A percentile compares a stretch with the other conserved stretches of the same genome.
Conservation (phyloP, 257 asterid genomes). For the Marsdenia floribunda region DNA sequence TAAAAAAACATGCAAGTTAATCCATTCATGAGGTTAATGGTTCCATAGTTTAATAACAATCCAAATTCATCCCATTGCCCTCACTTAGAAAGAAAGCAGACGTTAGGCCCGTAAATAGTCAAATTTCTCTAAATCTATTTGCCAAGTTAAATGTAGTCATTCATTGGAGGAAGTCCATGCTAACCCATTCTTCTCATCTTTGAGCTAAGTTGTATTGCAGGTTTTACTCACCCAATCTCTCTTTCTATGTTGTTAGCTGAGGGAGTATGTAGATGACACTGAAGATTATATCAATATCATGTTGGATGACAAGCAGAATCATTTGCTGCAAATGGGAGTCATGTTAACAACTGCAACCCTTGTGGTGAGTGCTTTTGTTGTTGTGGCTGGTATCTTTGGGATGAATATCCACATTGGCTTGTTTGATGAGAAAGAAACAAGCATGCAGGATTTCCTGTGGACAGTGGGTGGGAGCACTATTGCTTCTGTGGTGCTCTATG, state of each 20-base stretch:
- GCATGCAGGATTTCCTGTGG: slow-evolving; percentile 53
- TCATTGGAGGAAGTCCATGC: background rate
- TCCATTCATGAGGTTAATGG: background rate
- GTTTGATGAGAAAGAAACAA: slow-evolving; percentile 28
- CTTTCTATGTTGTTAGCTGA: slow-evolving; percentile 36
- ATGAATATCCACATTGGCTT: slow-evolving; percentile 56
- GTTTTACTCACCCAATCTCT: slow-evolving; percentile 7
- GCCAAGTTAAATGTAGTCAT: background rate
- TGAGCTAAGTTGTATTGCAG: background rate
- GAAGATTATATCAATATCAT: slow-evolving; percentile 84
- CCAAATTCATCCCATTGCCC: background rate
- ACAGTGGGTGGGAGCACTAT: slow-evolving; percentile 53
- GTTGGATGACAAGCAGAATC: slow-evolving; percentile 88
- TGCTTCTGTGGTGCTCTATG: slow-evolving; percentile 40
- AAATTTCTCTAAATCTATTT: background rate
- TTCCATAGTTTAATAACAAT: background rate
- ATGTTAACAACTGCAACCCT: slow-evolving; percentile 62
- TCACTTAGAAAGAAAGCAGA: background rate
- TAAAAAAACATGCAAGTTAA: background rate
- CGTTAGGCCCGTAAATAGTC: background rate
- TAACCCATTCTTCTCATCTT: background rate
- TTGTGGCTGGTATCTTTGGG: slow-evolving; percentile 61
- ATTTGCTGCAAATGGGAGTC: slow-evolving; percentile 85
- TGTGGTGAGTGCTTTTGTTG: slow-evolving; percentile 66
- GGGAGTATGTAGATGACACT: slow-evolving; percentile 88